Base-by-base conservation (phyloP, 495 filamentous ascomycete species). In the Penicillium antarcticum region DNA sequence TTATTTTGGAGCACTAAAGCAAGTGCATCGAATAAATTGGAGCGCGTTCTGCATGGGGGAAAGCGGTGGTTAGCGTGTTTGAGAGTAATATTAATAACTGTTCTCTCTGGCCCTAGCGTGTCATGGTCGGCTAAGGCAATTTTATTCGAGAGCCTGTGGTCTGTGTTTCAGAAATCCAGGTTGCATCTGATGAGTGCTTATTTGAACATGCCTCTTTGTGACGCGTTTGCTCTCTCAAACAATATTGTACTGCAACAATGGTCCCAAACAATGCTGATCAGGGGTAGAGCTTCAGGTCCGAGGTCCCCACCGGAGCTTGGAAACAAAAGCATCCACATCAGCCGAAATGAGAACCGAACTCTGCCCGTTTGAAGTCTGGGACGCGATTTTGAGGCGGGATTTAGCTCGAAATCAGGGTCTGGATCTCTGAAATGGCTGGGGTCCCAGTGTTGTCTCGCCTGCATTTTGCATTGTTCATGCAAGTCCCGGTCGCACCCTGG, bases 91-190 rank as follows among this genome's bases (percentile, higher is more conserved):
- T 36, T 58, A 53, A 46, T 58, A 53, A 46, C 51, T 51, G 39
- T 53, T 38, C 48, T 42, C 51, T 40, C 45, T 54, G 48, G 39
- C 35, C 46, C 42, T 63, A 58, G 60, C 60, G 54, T 55, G 44
- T 60, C 43, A 31, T 56, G 68, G 69, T 71, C 68, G 63, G 52
- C 62, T 45, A 34, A 50, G 38, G 47, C 41, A 65, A 70, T 70
- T 62, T 66, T 62, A 17, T 55, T 51, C 42, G 33, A 53, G 55
- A 68, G 58, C 57, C 42, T 44, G 32, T 64, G 61, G 65, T 57
- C 40, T 48, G 62, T 67, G 66, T 69, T 69, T 65, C 58, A 66
- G 48, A 31, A 31, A 23, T 53, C 11, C 35, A 37, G 8, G 47
- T 35, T 57, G 42, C 51, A 62, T 53, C 44, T 52, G 51, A 46